Evolutionary conservation across 208 protist species (phyloP).

Genomic region (Wallacemonas sp.): DNA sequence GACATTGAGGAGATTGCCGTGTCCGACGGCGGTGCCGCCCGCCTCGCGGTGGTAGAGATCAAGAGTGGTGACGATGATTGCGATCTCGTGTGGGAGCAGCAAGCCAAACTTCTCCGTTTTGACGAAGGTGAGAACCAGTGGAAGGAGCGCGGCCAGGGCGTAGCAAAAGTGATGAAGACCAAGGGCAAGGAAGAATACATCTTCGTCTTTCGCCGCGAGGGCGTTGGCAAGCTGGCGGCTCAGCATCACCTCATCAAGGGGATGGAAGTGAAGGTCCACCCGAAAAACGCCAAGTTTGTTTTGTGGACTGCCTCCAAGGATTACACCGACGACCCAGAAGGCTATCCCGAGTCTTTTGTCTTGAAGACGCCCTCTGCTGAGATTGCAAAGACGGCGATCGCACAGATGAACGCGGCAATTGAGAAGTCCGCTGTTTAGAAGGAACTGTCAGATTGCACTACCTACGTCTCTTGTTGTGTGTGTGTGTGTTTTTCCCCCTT

Average conservation of each 20-base stretch:
- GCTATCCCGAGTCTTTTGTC: slow-evolving; percentile 84
- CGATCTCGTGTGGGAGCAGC: slow-evolving; percentile 67
- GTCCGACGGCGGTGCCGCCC: slow-evolving; percentile 81
- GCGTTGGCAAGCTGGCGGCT: slow-evolving; percentile 82
- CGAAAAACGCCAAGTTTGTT: slow-evolving; percentile 69
- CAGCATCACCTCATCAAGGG: slow-evolving; percentile 85
- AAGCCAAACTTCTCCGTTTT: slow-evolving; percentile 86
- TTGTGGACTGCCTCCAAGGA: slow-evolving; percentile 83
- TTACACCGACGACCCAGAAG: slow-evolving; percentile 87
- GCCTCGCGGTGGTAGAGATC: slow-evolving; percentile 77
- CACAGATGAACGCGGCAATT: slow-evolving; percentile 68
- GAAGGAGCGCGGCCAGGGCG: slow-evolving; percentile 91
- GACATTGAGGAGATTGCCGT: slow-evolving; percentile 89
- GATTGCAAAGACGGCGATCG: slow-evolving; percentile 51
- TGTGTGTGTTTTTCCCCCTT: too few species aligned
- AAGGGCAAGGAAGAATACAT: slow-evolving; percentile 75
- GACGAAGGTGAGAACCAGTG: slow-evolving; percentile 92
- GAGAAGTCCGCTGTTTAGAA: slow-evolving; percentile 35
- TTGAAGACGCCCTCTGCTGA: slow-evolving; percentile 75
- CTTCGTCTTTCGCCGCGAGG: slow-evolving; percentile 90
- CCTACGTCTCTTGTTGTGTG: too few species aligned
- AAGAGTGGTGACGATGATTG: slow-evolving; percentile 88
- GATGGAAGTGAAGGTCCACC: slow-evolving; percentile 74
- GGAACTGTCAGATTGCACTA: too few species aligned
- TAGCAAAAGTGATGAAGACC: slow-evolving; percentile 69